phyloP scores from a whole-genome alignment of 2,329 filamentous ascomycete genomes.

The Pseudocercospora crystallina region DNA sequence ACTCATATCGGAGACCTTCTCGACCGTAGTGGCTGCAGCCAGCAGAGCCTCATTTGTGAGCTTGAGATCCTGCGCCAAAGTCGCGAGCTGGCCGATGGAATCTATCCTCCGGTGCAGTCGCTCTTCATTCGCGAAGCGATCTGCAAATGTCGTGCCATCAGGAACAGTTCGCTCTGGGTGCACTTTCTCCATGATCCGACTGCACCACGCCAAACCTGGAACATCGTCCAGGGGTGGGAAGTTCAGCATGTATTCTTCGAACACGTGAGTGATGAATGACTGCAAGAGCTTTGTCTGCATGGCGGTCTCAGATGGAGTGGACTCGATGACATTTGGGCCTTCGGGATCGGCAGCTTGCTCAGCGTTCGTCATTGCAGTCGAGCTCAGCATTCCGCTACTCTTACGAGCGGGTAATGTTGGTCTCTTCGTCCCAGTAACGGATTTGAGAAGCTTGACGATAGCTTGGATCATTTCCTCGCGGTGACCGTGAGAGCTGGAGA shows the following conservation, averaged over 20 bases:
- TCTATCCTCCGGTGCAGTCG: constrained; percentile 62
- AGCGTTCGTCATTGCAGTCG: constrained; percentile 22
- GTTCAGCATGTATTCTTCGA: constrained; percentile 70
- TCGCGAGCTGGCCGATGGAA: constrained; percentile 70
- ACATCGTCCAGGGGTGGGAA: constrained; percentile 45
- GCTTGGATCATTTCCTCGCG: constrained; percentile 66
- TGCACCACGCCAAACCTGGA: constrained; percentile 52
- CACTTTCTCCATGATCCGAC: constrained; percentile 66
- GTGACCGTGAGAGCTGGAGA: constrained; percentile 57
- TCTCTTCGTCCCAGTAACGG: constrained; percentile 64
- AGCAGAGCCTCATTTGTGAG: constrained; percentile 51
- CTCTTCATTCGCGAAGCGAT: constrained; percentile 65
- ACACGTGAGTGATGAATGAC: constrained; percentile 73
- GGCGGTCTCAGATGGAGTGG: constrained; percentile 55
- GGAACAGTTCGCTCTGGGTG: constrained; percentile 64
- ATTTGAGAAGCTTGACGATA: constrained; percentile 69
- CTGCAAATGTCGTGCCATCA: constrained; percentile 60
- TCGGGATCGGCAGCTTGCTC: constrained; percentile 56
- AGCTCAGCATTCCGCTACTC: constrained; percentile 43
- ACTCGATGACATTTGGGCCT: constrained; percentile 43
- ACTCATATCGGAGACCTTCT: constrained; percentile 41
- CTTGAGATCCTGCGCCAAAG: constrained; percentile 60
- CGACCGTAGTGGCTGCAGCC: constrained; percentile 40
- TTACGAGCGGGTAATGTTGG: constrained; percentile 63
- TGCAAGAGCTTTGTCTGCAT: constrained; percentile 67